Base-by-base conservation (phyloP, 2,329 filamentous ascomycete species). In the Leptosphaerulina australis region DNA sequence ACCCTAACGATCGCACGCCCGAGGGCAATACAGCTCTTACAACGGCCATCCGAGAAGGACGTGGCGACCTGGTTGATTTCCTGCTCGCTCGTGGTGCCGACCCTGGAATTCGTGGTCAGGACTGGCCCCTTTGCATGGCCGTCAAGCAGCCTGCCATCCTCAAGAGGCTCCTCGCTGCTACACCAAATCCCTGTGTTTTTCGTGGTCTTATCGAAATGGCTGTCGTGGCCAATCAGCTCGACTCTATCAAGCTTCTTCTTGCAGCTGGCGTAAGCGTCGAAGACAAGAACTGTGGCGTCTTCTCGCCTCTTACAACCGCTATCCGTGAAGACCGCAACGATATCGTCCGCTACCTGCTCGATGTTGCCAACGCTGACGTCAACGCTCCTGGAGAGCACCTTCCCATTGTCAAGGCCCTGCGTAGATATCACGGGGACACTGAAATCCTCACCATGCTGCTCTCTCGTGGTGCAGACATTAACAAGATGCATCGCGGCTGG, bases 91-190 rank as follows among this genome's bases (percentile, higher is more conserved):
- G 81, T 21, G 84, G 84, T 9, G 85, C 84, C 0, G 82, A 87
- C 53, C 83, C 85, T 4, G 81, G 82, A 45, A 72, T 86, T 14
- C 79, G 85, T 11, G 86, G 86, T 25, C 77, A 87, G 60, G 84
- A 88, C 64, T 90, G 86, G 86, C 87, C 87, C 0, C 77, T 88
- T 9, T 85, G 81, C 67, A 85, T 89, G 82, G 85, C 86, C 0
- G 84, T 88, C 39, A 78, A 77, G 52, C 80, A 83, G 26, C 85
- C 87, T 0, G 67, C 70, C 0, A 80, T 89, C 33, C 78, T 88
- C 9, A 78, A 79, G 59, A 81, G 79, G 41, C 76, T 90, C 1
- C 75, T 88, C 0, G 56, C 52, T 11, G 77, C 80, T 2, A 78
- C 87, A 7, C 70, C 80, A 1, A 81, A 86, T 59, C 81, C 83